Evolutionary conservation across 2,329 filamentous ascomycete species (phyloP).

Genomic region (Blastomyces gilchristii): DNA sequence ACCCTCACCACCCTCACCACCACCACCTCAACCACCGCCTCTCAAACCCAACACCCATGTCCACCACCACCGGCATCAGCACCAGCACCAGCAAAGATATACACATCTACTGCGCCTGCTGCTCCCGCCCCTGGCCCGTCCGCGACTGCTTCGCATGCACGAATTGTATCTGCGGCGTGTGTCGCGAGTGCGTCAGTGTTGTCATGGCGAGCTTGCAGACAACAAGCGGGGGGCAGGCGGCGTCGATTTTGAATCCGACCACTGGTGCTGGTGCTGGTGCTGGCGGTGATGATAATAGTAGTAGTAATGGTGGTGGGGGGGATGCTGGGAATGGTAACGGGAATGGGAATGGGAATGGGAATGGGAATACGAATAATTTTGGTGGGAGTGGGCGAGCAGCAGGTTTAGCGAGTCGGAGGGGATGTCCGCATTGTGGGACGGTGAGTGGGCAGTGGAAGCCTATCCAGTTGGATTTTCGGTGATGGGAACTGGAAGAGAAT

Average conservation of each 20-base stretch:
- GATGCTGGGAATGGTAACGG: slow-evolving; percentile 21
- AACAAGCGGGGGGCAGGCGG: slow-evolving; percentile 20
- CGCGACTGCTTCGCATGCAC: slow-evolving; percentile 87
- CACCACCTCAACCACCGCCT: slow-evolving; percentile 36
- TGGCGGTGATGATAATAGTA: slow-evolving; percentile 18
- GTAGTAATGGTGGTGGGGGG: slow-evolving; percentile 20
- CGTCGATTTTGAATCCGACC: slow-evolving; percentile 28
- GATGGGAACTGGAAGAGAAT: slow-evolving; percentile 15
- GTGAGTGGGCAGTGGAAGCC: slow-evolving; percentile 40
- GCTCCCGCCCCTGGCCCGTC: slow-evolving; percentile 64
- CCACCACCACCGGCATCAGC: slow-evolving; percentile 11
- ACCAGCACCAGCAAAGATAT: slow-evolving; percentile 37
- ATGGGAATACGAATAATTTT: slow-evolving; percentile 18
- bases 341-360: slow-evolving; percentile 14
- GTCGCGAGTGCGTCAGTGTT: slow-evolving; percentile 63
- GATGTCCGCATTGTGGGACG: slow-evolving; percentile 38
- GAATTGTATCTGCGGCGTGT: slow-evolving; percentile 90
- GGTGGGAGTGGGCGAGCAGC: slow-evolving; percentile 26
- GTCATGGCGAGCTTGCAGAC: slow-evolving; percentile 36
- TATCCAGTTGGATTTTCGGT: slow-evolving; percentile 40
- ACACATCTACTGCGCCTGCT: slow-evolving; percentile 88
- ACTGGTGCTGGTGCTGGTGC: slow-evolving; percentile 21
- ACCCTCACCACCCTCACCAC: slow-evolving; percentile 23
- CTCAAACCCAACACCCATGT: slow-evolving; percentile 45
- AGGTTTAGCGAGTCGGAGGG: slow-evolving; percentile 31